Evolutionary conservation across 805 yeast species (phyloP).

Genomic region (Pichia insulana): DNA sequence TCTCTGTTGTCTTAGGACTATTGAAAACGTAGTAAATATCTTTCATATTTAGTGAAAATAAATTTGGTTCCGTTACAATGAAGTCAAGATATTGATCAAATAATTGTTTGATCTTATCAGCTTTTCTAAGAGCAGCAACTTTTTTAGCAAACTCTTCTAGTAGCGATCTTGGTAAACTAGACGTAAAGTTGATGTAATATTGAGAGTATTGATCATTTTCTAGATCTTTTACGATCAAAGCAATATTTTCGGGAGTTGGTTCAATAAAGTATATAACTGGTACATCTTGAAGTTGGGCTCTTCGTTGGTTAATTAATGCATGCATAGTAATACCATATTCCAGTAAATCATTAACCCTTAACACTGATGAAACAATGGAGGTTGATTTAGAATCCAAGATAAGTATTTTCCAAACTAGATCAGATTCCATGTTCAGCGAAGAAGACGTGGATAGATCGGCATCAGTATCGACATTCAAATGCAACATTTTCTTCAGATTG

Average conservation of each 20-base stretch:
- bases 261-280: slow-evolving; percentile 89
- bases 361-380: slow-evolving; percentile 80
- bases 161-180: slow-evolving; percentile 64
- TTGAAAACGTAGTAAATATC: slow-evolving; percentile 62
- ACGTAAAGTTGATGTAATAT: slow-evolving; percentile 79
- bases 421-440: slow-evolving; percentile 49
- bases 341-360: slow-evolving; percentile 84
- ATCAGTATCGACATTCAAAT: slow-evolving; percentile 69
- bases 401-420: slow-evolving; percentile 83
- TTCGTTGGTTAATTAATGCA: slow-evolving; percentile 55
- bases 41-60: slow-evolving; percentile 69
- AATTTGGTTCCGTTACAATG: slow-evolving; percentile 84
- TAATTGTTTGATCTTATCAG: slow-evolving; percentile 72
- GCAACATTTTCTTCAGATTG: slow-evolving; percentile 73
- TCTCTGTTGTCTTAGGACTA: slow-evolving; percentile 65
- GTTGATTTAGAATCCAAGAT: slow-evolving; percentile 77
- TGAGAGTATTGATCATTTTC: slow-evolving; percentile 67
- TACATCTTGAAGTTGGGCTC: slow-evolving; percentile 88
- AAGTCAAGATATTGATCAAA: slow-evolving; percentile 92
- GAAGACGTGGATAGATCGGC: slow-evolving; percentile 31
- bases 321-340: slow-evolving; percentile 91
- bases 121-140: slow-evolving; percentile 64
- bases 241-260: slow-evolving; percentile 74
- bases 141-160: slow-evolving; percentile 84
- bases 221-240: slow-evolving; percentile 62